Base-by-base conservation (phyloP, 176 grass and related monocot genomes). In the Aegilops speltoides region DNA sequence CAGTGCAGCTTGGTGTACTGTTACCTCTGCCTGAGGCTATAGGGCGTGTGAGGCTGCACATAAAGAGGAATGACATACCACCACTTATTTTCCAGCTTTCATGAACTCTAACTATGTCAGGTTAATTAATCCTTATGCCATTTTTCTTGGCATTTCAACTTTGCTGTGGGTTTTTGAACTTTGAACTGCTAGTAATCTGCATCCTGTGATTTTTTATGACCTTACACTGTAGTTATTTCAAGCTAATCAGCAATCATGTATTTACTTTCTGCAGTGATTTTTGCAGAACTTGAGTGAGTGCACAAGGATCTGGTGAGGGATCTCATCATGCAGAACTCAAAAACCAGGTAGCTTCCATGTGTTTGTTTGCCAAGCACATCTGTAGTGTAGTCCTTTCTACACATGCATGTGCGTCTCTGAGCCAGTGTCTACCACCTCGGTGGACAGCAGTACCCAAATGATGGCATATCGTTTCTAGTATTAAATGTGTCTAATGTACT, bases 241-340 rank as follows among this genome's bases (percentile, higher is more conserved):
- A 48, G 64, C 50, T 45, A 61, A 70, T 1, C 25, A 25, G n/a
- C 29, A 62, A 64, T 56, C 57, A 64, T 56, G 10, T 38, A 64
- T 45, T 73, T 74, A 45, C 40, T 22, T 23, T 50, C 22, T 64
- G 29, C 45, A 60, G 73, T 78, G 74, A 83, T 84, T 88, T 32
- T 36, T 80, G 83, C 88, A 81, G 95, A 46, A 64, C 31, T 79
- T 61, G 19, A 75, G 78, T 81, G 73, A 70, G 48, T 11, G 25
- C 80, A 64, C 22, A 76, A 81, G 78, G 88, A 91, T 91, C 83
- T 77, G 28, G 56, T 82, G 67, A 68, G 71, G 62, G 62, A 89
- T 79, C 76, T 89, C 85, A 91, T 73, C 66, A 97, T 97, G 95
- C 92, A 97, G 92, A 86, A 81, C 46, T 78, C 95, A 28, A 97